Evolutionary conservation across 805 yeast species (phyloP), one percentile per base, ranked within the genome.

Genomic region (Lachancea thermotolerans): DNA sequence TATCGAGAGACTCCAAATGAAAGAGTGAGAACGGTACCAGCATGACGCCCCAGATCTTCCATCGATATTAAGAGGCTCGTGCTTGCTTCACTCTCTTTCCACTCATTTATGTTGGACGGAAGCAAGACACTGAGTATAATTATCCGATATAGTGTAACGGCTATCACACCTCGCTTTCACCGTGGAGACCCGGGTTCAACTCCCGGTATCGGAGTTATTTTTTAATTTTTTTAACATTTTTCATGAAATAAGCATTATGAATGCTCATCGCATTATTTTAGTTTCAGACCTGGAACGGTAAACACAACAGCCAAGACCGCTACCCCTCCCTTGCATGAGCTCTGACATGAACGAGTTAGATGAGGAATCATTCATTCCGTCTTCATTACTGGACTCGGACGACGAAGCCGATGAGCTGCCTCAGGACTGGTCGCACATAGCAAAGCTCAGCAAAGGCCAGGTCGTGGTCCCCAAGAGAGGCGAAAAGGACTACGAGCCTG

Each of bases 401-500:
- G 53, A 45, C 5, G 70, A 65, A 15, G 70, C 65, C 8, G 74
- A 69, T 38, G 82, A 76, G 37, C 72, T 68, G 36, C 54, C 65
- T 4, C 79, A 73, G 49, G 82, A 79, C 49, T 80, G 85, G 85
- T 66, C 73, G 10, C 58, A 64, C 48, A 48, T 70, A 39, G 56
- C 64, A 4, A 57, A 56, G 41, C 37, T 66, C 10, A 47, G 58
- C 28, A 55, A 52, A 10, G 51, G 52, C n/a, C 42, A 47, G 2
- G 47, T 55, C 1, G 32, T 48, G 30, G 46, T 81, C 1, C 90
- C 90, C 2, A 83, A 79, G 52, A 68, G 91, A 49, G 95, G 96
- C 2, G 89, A 80, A 46, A 90, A 90, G 59, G 95, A 86, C 52
- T 85, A 79, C 52, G 95, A 81, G 48, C 95, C 95, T 0, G 91